Percentiles rank a stretch among this genome's conserved stretches.
Evolutionary conservation across 345 rosid genomes (phyloP).

Genomic region (Hibiscus syriacus): DNA sequence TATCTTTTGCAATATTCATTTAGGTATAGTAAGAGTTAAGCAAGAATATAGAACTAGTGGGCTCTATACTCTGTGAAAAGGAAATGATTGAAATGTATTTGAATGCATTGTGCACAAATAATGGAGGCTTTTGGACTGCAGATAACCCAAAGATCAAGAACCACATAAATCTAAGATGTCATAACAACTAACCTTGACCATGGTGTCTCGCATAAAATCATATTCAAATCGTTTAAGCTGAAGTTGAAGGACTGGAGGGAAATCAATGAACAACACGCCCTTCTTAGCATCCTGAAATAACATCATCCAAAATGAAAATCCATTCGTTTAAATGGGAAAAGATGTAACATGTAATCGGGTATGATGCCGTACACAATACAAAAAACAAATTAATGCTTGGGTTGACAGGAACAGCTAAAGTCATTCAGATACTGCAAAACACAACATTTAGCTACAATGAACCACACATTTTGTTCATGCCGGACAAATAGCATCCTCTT

Average conservation of each 20-base stretch:
- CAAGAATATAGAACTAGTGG: too few species aligned
- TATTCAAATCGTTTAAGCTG: slow-evolving; percentile 93
- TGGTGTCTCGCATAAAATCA: slow-evolving; percentile 85
- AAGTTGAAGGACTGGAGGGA: slow-evolving; percentile 96
- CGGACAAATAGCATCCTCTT: too few species aligned
- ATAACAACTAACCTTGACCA: slow-evolving; percentile 72
- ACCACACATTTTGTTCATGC: too few species aligned
- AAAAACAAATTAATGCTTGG: neutral
- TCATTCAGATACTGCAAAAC: neutral
- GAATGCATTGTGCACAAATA: neutral
- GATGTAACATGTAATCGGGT: neutral
- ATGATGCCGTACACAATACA: neutral
- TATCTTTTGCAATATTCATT: too few species aligned
- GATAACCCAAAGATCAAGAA: too few species aligned
- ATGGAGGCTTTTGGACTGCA: neutral
- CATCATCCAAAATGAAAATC: neutral
- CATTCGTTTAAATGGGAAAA: neutral
- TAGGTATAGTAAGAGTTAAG: too few species aligned
- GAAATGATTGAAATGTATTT: neutral
- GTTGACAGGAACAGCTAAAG: neutral
- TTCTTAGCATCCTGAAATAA: slow-evolving; percentile 85
- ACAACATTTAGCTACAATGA: neutral
- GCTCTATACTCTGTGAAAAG: too few species aligned
- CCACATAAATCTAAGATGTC: too few species aligned
- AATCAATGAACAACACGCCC: slow-evolving; percentile 83